phyloP scores from a whole-genome alignment of 768 basidiomycete genomes.

The Thelephora aurantiotincta region DNA sequence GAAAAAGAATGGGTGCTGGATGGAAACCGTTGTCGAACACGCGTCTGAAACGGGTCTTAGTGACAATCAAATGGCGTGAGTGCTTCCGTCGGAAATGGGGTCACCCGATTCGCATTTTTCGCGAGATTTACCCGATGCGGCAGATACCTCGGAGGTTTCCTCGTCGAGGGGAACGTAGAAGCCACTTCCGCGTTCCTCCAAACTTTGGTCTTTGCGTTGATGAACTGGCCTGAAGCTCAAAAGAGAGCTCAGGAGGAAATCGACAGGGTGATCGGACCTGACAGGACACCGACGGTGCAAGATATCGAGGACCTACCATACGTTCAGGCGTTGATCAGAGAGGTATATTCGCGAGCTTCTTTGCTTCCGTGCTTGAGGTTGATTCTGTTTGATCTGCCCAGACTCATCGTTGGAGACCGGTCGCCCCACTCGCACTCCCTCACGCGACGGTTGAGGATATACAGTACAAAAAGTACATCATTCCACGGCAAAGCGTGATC shows the following conservation, averaged over 20 bases:
- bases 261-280: slow-evolving; percentile 12
- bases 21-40: background rate
- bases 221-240: slow-evolving; percentile 14
- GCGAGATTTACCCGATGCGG: background rate
- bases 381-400: background rate
- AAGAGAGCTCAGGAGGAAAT: slow-evolving; percentile 16
- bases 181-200: background rate
- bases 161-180: background rate
- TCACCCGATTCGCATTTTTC: background rate
- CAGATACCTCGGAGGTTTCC: background rate
- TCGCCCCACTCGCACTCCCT: background rate
- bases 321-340: slow-evolving; percentile 16
- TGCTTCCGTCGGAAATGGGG: background rate
- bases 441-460: background rate
- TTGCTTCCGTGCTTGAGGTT: no score
- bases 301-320: slow-evolving; percentile 16
- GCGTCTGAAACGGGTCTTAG: background rate
- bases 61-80: background rate
- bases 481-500: background rate
- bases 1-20: background rate
- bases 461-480: background rate
- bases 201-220: slow-evolving; percentile 1
- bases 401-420: background rate
- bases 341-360: background rate
- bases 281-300: slow-evolving; percentile 11